Base-by-base conservation (phyloP, 2,329 filamentous ascomycete genomes). In the Thielaviopsis populi region DNA sequence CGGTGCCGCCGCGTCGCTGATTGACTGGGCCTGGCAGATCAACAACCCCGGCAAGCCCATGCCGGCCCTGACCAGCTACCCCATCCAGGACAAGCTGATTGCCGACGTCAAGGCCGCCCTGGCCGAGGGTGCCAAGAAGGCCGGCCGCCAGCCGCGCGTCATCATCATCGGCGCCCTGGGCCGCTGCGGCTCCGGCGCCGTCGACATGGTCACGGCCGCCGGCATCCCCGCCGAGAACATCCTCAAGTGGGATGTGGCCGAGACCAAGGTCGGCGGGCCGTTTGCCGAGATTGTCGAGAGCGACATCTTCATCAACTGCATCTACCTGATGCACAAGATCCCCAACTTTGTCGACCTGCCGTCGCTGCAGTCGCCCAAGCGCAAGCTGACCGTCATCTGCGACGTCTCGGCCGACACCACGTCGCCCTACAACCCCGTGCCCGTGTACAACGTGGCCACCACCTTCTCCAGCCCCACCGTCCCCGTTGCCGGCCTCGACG, bases 391-490 rank as follows among this genome's bases (percentile, higher is more conserved):
- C 63, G 88, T 95, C 54, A 83, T 95, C 67, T 89, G 87, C 74
- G 89, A 95, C 71, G 88, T 94, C 67, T 82, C 79, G 46, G 87
- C 85, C 72, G 87, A 90, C 74, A 87, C 85, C 58, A 89, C 83
- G 41, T 89, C 86, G 75, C 83, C 83, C 2, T 79, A 87, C 76
- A 88, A 87, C 74, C 70, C 70, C 68, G 83, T 91, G 63, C 91
- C 91, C 27, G 85, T 96, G 71, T 96, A 95, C 78, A 80, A 80
- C 68, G 83, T 88, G 72, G 88, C 89, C 74, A 96, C 88, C 59
- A 94, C 90, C 24, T 96, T 96, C 72, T 83, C 85, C 72, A 84
- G 88, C 72, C 92, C 91, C n/a, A 96, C 90, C 0, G 85, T 95
- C 0, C 81, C 85, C 0, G 87, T 94, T 27, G 77, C 83, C 41